Base-by-base conservation (phyloP, 805 yeast species). In the Middelhovenomyces tepae region DNA sequence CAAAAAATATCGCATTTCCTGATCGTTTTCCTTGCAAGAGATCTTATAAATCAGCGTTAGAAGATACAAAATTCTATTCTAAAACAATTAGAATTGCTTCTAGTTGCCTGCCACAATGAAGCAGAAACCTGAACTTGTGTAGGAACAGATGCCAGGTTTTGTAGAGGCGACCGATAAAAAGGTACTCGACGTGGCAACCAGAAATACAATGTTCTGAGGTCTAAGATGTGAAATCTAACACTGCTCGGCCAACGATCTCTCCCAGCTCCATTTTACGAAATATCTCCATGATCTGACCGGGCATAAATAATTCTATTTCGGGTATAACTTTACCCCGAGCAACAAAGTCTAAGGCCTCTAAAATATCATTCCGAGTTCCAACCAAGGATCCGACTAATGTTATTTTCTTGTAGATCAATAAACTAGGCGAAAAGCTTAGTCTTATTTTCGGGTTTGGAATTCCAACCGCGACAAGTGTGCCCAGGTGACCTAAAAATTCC, bases 261-360 rank as follows among this genome's bases (percentile, higher is more conserved):
- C 44, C 46, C 7, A 21, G 17, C 16, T 32, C 32, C 48, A 51
- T 35, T 8, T 20, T 16, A 8, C 42, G 35, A 22, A 46, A 36
- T 15, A 43, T 40, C n/a, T 37, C 31, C 25, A 17, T 27, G 8
- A 38, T 29, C 8, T 36, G 38, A 10, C 31, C 39, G 22, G 43
- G 30, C 9, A 34, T 23, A 31, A 28, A 24, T 2, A 44, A 46
- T 13, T 34, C 31, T 13, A 45, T 40, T 3, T 36, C 31, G 11
- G 46, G 44, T 20, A 22, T 31, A 19, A 50, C 44, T 17, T 32
- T 30, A 5, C 44, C 47, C 7, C 45, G 27, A 8, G 43, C 40
- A 16, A 45, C 45, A 27, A 51, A 41, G 21, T 40, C 42, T n/a
- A 50, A 32, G 15, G 52, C 45, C 25, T 50, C 54, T 11, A 19